Conservation (phyloP, 2,329 filamentous ascomycete species). For the Arthrobotrys conoides region DNA sequence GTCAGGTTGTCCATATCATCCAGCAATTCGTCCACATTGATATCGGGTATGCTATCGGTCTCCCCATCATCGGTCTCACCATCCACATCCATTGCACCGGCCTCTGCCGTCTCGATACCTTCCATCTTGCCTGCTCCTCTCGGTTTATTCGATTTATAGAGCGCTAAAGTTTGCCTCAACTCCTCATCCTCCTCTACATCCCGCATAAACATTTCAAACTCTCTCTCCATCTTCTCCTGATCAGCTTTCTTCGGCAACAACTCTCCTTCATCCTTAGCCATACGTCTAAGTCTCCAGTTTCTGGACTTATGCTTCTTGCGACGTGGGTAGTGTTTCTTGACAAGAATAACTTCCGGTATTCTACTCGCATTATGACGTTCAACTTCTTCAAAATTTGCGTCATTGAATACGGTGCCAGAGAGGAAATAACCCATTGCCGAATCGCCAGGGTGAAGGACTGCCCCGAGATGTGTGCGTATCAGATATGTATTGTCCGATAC, state of each 20-base stretch:
- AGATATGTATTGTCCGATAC: slow-evolving; percentile 90
- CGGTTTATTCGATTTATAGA: slow-evolving; percentile 80
- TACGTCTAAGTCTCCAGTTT: slow-evolving; percentile 95
- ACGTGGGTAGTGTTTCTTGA: slow-evolving; percentile 96
- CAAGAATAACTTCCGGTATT: slow-evolving; percentile 91
- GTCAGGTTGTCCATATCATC: slow-evolving; percentile 63
- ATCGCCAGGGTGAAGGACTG: slow-evolving; percentile 87
- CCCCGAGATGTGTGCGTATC: slow-evolving; percentile 88
- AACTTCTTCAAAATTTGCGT: slow-evolving; percentile 82
- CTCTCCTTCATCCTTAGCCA: slow-evolving; percentile 90
- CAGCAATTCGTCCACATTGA: slow-evolving; percentile 75
- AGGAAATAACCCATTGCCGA: slow-evolving; percentile 95
- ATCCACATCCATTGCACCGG: slow-evolving; percentile 71
- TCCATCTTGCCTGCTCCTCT: slow-evolving; percentile 69
- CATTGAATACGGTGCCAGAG: slow-evolving; percentile 92
- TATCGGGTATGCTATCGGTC: slow-evolving; percentile 76
- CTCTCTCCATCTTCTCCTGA: slow-evolving; percentile 87
- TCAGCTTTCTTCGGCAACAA: slow-evolving; percentile 88
- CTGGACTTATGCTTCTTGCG: slow-evolving; percentile 86
- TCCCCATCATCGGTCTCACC: slow-evolving; percentile 72
- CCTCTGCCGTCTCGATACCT: slow-evolving; percentile 68
- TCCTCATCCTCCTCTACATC: slow-evolving; percentile 97
- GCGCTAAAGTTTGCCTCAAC: slow-evolving; percentile 82
- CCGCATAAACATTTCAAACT: slow-evolving; percentile 97
- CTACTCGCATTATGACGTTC: slow-evolving; percentile 78